Base-by-base conservation (phyloP, 768 basidiomycete species). In the Cystofilobasidium capitatum region DNA sequence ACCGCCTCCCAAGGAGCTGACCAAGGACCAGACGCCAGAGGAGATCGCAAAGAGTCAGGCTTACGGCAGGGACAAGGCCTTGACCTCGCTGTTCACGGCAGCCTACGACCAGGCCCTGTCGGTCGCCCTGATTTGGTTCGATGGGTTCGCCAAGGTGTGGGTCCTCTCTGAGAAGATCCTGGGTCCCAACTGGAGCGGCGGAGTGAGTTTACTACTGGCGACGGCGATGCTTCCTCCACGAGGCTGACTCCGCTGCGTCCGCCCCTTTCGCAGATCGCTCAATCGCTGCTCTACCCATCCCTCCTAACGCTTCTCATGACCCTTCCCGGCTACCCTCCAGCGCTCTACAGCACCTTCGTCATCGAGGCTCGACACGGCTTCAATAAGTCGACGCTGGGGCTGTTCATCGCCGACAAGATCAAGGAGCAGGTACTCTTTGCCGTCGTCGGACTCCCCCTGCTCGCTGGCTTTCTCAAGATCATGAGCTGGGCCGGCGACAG, bases 351-450 rank as follows among this genome's bases (percentile, higher is more conserved):
- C 69, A 96, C 91, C 3, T 99, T 99, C 74, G 88, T 92, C 7
- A 81, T 98, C 44, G 96, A 98, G 78, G 88, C 94, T 75, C 88
- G 86, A 71, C 91, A 96, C 71, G 93, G 93, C 0, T 98, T 97
- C 82, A 99, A 98, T 82, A 96, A 98, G 79, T 92, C 86, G 7
- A 89, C 91, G 0, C 83, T 84, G 0, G 72, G 73, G 20, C 79
- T 93, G 4, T 98, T 89, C 77, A 75, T 91, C 62, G 78, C 81
- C 2, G 94, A 99, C 76, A 75, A 89, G 42, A 36, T 93, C 73
- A 97, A 96, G 77, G 81, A 85, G 37, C 91, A 86, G 87, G 78
- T 79, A 13, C 75, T 94, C 84, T 83, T 33, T 13, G 81, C 86
- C 66, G 82, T 77, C 49, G 80, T 98, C 22, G 90, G 92, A 9